Evolutionary conservation across 2,329 filamentous ascomycete species (phyloP).

Genomic region (Trichoderma polysporum): DNA sequence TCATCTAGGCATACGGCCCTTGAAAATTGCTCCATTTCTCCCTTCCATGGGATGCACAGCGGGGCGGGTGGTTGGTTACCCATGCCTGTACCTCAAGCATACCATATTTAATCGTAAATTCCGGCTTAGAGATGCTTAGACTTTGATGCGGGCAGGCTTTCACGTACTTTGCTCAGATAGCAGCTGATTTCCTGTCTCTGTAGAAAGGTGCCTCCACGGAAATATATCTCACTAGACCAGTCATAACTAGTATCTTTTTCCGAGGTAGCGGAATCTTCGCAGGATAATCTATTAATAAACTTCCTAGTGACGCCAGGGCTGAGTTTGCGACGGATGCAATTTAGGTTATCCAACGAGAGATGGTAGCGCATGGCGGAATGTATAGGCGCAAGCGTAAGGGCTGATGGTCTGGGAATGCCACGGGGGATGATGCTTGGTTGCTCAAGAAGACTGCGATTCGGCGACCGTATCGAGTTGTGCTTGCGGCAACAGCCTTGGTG

Average conservation of each 20-base stretch:
- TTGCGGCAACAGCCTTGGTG: constrained; percentile 15
- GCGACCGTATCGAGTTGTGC: not conserved
- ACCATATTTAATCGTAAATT: not conserved
- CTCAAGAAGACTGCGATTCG: not conserved
- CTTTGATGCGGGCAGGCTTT: constrained; percentile 10
- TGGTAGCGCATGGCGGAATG: not conserved
- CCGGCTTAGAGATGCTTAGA: not conserved
- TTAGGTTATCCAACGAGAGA: not conserved
- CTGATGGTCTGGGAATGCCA: not conserved
- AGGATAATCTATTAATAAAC: not conserved
- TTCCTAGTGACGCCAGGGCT: not conserved
- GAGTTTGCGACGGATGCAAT: not conserved
- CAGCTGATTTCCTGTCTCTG: constrained; percentile 4
- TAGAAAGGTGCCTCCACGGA: not conserved
- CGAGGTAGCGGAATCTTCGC: not conserved
- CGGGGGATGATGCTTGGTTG: too few species aligned
- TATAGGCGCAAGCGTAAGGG: not conserved
- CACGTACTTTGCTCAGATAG: not conserved
- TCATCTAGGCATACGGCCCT: not conserved
- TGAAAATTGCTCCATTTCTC: constrained; percentile 3
- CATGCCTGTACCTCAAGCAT: not conserved
- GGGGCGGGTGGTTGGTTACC: not conserved
- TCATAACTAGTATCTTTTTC: not conserved
- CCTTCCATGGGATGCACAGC: not conserved
- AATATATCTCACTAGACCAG: constrained; percentile 15